phyloP scores from a whole-genome alignment of 805 yeast species.

The Starmerella davenportii region DNA sequence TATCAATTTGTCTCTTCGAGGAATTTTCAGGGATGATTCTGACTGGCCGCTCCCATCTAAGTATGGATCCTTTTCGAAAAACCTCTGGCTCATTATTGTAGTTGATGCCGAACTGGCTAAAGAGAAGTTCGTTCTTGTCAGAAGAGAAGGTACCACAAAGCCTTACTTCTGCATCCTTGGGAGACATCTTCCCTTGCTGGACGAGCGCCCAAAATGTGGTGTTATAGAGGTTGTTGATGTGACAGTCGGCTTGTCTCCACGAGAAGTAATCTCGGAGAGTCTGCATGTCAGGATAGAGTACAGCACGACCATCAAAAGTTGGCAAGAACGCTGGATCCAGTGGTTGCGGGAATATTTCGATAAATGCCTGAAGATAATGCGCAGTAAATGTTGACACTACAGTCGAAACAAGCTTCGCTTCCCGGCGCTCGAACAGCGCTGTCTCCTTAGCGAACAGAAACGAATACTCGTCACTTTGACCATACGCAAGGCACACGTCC shows the following conservation, averaged over 20 bases:
- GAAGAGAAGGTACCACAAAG: constrained; percentile 58
- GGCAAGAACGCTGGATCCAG: constrained; percentile 45
- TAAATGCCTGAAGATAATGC: constrained; percentile 55
- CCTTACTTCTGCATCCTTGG: constrained; percentile 63
- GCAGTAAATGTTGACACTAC: constrained; percentile 72
- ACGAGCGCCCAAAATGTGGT: constrained; percentile 86
- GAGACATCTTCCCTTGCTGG: constrained; percentile 43
- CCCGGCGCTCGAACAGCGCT: constrained; percentile 64
- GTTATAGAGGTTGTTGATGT: constrained; percentile 84
- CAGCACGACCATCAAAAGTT: constrained; percentile 81
- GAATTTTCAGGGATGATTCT: constrained; percentile 6
- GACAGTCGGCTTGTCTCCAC: constrained; percentile 94
- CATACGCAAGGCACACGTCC: constrained; percentile 69
- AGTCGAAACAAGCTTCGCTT: constrained; percentile 59
- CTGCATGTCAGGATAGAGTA: constrained; percentile 51
- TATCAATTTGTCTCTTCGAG: constrained; percentile 32
- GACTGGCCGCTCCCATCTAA: constrained; percentile 32
- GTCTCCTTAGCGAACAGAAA: constrained; percentile 52
- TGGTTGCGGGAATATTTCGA: constrained; percentile 32
- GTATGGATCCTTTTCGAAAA: constrained; percentile 64
- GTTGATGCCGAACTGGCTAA: constrained; percentile 59
- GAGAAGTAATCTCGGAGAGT: constrained; percentile 62
- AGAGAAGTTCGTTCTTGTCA: constrained; percentile 81
- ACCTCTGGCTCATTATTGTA: constrained; percentile 83
- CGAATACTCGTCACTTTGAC: constrained; percentile 89